Base-by-base conservation (phyloP, 371 early-diverging fungal genomes). In the Syncephalastrum racemosum region DNA sequence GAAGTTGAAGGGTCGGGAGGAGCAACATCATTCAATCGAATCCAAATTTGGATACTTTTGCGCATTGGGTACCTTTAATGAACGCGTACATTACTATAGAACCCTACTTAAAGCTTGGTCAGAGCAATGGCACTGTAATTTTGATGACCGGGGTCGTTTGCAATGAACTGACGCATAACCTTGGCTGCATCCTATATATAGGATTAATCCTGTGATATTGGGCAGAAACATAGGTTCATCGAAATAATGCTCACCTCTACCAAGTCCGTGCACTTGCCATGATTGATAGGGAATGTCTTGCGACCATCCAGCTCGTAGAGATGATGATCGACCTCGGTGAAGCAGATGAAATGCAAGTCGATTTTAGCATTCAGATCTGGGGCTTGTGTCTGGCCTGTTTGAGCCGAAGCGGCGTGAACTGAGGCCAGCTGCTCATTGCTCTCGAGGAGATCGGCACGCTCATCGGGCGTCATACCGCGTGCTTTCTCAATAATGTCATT, bases 281-380 rank as follows among this genome's bases (percentile, higher is more conserved):
- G 92, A 66, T 88, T 82, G 60, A 94, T 85, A 3, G 96, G 95
- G 31, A 75, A 81, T 1, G 79, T 73, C 50, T 86, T 87, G 24
- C 83, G 72, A 43, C 94, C 95, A 61, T 95, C 95, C 59, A 94
- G 67, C 64, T 95, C 94, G 53, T 86, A 92, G 20, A 95, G 36
- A 14, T 77, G 66, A 41, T 89, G 90, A 39, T 87, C 88, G 15
- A 79, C 69, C 24, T 78, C 63, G 13, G 90, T 79, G 73, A 94
- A 87, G 18, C 88, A 83, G 3, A 91, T 80, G 71, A 90, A 96
- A 69, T 95, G 96, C 56, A 89, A 72, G 50, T 88, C 72, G 25
- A 93, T 81, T 10, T 86, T 82, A 7, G 77, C 85, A 4, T 90
- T 87, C 12, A 81, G 62, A 10, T 63, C 62, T 0, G 91, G 90